Conservation (phyloP, 306 rosid genomes). For the Rubus idaeus region DNA sequence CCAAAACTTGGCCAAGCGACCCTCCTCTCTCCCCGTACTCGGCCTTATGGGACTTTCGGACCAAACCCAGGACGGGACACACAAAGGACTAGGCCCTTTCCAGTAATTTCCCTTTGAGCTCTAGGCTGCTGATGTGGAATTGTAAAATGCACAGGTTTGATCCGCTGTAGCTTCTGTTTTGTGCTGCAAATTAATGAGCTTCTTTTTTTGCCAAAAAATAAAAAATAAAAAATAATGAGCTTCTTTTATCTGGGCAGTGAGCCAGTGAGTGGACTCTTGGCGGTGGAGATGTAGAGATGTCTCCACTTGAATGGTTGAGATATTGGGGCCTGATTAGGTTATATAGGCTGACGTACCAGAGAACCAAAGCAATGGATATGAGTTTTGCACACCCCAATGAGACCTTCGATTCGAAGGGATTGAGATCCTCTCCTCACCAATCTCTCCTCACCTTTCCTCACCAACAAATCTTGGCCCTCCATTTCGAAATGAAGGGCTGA, state of each 20-base stretch:
- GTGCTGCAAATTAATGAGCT: neutral
- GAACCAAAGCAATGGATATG: neutral
- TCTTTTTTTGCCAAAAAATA: no score
- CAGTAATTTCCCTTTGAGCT: neutral
- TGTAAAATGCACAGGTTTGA: no score
- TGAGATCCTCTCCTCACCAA: no score
- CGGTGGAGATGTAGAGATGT: neutral
- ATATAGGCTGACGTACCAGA: neutral
- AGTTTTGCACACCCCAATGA: neutral
- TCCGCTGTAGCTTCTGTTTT: neutral
- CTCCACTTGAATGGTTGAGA: neutral
- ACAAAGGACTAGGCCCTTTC: constrained; percentile 19
- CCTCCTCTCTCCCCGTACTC: neutral
- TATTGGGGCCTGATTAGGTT: neutral
- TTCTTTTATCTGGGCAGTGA: neutral
- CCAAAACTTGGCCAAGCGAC: neutral
- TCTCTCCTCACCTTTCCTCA: no score
- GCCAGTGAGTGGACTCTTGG: no score
- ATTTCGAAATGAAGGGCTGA: no score
- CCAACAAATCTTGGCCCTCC: no score
- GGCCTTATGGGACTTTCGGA: constrained; percentile 15
- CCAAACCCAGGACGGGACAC: constrained; percentile 12
- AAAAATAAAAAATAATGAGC: no score
- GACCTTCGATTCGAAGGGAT: no score
- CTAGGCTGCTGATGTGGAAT: neutral